Evolutionary conservation across 352 stramenopile species (phyloP), one percentile per base, ranked within the genome.

Genomic region (Sclerospora graminicola): DNA sequence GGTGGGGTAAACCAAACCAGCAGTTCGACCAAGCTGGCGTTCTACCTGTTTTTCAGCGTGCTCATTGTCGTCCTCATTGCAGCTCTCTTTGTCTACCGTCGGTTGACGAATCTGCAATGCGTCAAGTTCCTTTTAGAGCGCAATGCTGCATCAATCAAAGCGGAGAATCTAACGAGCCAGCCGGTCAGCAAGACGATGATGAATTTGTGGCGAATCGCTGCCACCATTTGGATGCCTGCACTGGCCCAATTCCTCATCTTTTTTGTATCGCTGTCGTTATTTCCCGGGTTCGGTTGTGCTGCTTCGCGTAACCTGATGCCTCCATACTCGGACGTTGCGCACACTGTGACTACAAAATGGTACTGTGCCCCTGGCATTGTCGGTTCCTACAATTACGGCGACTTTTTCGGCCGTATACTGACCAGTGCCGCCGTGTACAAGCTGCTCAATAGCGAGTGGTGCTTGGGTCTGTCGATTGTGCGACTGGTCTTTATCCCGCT

Each of bases 11-110:
- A 71, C n/a, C 43, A 72, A 29, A 68, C 52, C 0, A 63, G 61
- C n/a, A 45, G 39, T 34, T 63, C 54, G 8, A 54, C 54, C 28
- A 45, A 55, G 18, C 45, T 65, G 8, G 44, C 45, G 11, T 83
- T 85, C 54, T 83, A 82, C 52, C 43, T 85, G 19, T 82, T 82
- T 39, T 80, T 85, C 29, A 48, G 44, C 0, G 48, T 83, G 27
- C 45, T 82, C 0, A 57, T 83, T 27, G n/a, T 82, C 20, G 64
- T 84, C 15, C 44, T 72, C 6, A 14, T 84, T 28, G 40, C 21
- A 0, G 74, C 69, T 5, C 30, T 86, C 0, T 51, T 60, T 20
- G 35, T 84, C 5, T 79, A 84, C 51, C 43, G 44, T 10, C 35
- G 37, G 4, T 11, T 84, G 5, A 61, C 48, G 27, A 44, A 36